phyloP scores from a whole-genome alignment of 306 rosid genomes.

The Fragaria iinumae region DNA sequence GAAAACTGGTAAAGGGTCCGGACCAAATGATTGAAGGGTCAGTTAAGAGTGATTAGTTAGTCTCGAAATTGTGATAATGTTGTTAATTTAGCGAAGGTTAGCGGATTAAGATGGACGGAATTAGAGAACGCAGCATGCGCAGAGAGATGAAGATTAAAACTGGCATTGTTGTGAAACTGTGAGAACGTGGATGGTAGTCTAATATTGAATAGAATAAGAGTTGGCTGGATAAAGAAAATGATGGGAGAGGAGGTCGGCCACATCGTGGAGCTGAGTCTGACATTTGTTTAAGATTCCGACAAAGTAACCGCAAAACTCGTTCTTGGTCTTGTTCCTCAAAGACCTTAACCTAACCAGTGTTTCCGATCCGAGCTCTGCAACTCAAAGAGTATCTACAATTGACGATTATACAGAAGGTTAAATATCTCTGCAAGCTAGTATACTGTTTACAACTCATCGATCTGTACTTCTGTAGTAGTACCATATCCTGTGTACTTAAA shows the following conservation, averaged over 20 bases:
- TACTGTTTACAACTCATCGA: conserved; percentile 3
- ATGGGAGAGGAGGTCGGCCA: conserved; percentile 40
- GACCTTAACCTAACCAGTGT: conserved; percentile 26
- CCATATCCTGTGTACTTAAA: not conserved
- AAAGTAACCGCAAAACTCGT: conserved; percentile 51
- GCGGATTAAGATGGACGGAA: not conserved
- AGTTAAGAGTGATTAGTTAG: conserved; percentile 30
- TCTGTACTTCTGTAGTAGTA: not conserved
- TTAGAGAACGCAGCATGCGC: conserved; percentile 1
- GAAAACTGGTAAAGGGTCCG: conserved; percentile 21
- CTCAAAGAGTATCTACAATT: conserved; percentile 1
- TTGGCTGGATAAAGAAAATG: conserved; percentile 32
- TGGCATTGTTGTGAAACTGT: conserved; percentile 32
- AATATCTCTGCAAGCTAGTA: not conserved
- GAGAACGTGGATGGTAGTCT: conserved; percentile 62
- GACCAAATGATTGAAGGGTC: conserved; percentile 41
- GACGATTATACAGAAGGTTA: conserved; percentile 7
- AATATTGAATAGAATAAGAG: conserved; percentile 35
- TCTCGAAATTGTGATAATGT: conserved; percentile 25
- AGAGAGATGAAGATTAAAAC: conserved; percentile 16
- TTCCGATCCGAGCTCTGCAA: not conserved
- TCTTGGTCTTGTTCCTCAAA: conserved; percentile 35
- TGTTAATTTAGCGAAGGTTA: not conserved
- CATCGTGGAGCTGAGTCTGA: conserved; percentile 67
- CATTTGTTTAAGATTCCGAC: conserved; percentile 45